Base-by-base conservation (phyloP, 2,329 filamentous ascomycete genomes). In the Apiospora phragmitis region DNA sequence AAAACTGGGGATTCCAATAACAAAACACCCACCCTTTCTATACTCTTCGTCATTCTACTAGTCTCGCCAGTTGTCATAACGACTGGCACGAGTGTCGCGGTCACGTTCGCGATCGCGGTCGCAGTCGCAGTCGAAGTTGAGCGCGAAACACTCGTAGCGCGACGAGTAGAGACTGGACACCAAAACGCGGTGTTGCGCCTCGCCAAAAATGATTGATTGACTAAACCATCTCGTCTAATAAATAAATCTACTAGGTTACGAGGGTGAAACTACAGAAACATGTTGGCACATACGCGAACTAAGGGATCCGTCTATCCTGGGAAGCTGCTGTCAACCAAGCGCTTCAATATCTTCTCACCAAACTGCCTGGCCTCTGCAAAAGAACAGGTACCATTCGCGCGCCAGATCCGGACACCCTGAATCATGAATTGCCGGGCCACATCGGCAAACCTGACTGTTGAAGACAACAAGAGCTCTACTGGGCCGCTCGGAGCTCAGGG, bases 41-140 rank as follows among this genome's bases (percentile, higher is more conserved):
- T 62, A 59, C 51, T 59, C 51, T 16, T 29, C 51, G 18, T 35
- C 51, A 35, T 21, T 35, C 29, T 24, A 16, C 16, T 55, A 62
- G 55, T 62, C 55, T 38, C 55, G 18, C 32, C 32, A 62, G 55
- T 62, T 62, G 55, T n/a, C 55, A 62, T 38, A 62, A 62, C 55
- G 55, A 62, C 32, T 62, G 32, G 32, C 55, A 62, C 32, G 18
- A 62, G 11, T 38, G 32, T 62, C 55, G 55, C 55, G 29, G 29
- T 32, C 26, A 32, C 51, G 51, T 14, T 62, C 55, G 32, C 55
- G 55, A 14, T 62, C 18, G 55, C 55, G 32, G 8, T 38, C 9
- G 8, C 55, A 24, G 55, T 62, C 29, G 49, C 9, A 41, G 9
- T 41, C 38, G 38, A 8, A 62, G 26, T 62, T 21, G 51, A 32